Conservation (phyloP, 1,139 yeast genomes). For the Nakaseomyces bracarensis region DNA sequence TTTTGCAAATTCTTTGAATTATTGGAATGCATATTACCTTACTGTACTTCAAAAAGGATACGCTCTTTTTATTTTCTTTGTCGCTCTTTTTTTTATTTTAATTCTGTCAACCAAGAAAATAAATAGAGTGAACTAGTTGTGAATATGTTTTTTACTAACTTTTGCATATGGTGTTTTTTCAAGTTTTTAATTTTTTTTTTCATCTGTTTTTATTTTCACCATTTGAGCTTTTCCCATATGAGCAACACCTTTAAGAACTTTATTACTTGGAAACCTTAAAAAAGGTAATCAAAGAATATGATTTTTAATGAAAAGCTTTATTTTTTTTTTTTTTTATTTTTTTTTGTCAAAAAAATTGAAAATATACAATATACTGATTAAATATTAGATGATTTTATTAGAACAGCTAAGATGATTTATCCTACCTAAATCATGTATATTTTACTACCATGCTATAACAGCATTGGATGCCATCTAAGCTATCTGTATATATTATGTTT, state of each 20-base stretch:
- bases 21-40: neutral
- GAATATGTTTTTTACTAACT: neutral
- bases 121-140: too few species aligned
- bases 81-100: constrained; percentile 2
- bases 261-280: too few species aligned
- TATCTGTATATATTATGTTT: too few species aligned
- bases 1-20: neutral
- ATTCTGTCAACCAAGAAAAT: too few species aligned
- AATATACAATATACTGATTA: too few species aligned
- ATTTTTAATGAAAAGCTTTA: neutral
- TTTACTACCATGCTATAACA: too few species aligned
- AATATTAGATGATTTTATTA: too few species aligned
- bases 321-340: neutral
- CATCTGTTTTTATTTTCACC: neutral
- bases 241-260: neutral
- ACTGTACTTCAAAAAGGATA: neutral
- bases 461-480: too few species aligned
- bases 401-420: too few species aligned
- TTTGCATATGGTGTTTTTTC: constrained; percentile 4
- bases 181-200: neutral
- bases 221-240: neutral
- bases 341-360: neutral
- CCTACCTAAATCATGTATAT: too few species aligned
- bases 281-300: too few species aligned
- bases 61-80: neutral